Base-by-base conservation (phyloP, 345 rosid genomes). In the Mallotus nudiflorus region DNA sequence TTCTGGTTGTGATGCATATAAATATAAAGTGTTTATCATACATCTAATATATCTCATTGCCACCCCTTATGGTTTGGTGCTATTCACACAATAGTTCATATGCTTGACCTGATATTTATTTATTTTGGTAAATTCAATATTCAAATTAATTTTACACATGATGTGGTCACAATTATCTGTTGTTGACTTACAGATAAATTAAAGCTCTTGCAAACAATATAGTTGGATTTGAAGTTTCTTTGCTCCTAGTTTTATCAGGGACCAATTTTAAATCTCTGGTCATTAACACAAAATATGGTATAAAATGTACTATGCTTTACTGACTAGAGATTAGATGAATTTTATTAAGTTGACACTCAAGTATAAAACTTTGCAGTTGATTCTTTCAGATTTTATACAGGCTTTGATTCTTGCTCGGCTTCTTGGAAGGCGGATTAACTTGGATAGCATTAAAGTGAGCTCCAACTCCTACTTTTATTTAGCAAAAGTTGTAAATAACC, bases 381-480 rank as follows among this genome's bases (percentile, higher is more conserved):
- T 37, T 52, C 71, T 69, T 71, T 62, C 78, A 70, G 16, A 78
- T 66, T 66, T 68, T 58, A 67, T 72, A 70, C 84, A 93, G 98
- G 95, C 88, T 27, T 84, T 94, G 84, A 94, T 91, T 75, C 95
- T 94, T 75, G 91, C 97, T 81, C 90, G 98, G 54, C 82, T 90
- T 69, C 96, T 94, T 63, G 95, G 98, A 62, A 85, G 78, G 66
- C 78, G 84, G 66, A 84, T 93, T 69, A 65, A 57, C 58, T 77
- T 93, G 89, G 89, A 86, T 58, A 80, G 77, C 85, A 86, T 94
- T 69, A 81, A 88, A 87, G 96, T 91, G 24, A 48, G 82, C 35
- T 70, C 29, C 49, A 22, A 29, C 15, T 53, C 58, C n/a, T 63
- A 61, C 27, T 46, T 52, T 44, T 66, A 20, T 77, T 52, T 61